Evolutionary conservation across 1,284 basidiomycete species (phyloP), one percentile per base, ranked within the genome.

Genomic region (Trichosporon sp.): DNA sequence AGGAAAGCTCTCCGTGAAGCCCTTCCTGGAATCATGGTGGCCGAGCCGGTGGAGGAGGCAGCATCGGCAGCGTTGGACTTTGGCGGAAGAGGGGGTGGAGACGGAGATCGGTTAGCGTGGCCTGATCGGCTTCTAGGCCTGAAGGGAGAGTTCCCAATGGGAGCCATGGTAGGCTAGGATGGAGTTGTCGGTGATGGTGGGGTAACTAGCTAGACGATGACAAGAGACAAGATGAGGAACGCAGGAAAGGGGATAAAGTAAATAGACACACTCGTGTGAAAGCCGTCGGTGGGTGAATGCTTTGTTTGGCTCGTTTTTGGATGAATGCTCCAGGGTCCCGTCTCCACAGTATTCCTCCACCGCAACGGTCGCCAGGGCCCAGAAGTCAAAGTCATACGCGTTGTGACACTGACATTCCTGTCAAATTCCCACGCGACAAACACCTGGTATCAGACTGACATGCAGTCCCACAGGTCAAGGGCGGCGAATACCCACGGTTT

Each of bases 1-100:
- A 81, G 73, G 59, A 83, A 81, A 0, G 83, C 81, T 59, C 83
- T 75, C 19, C 76, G 71, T 80, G 77, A 3, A 51, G 21, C 2
- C 76, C 80, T 7, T 76, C 68, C 2, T 77, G 77, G 4, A n/a
- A 21, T 31, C 64, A 40, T 43, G 38, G 19, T 10, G 38, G 19
- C 64, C 21, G 64, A 35, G 38, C 64, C 38, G 70, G 68, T 14
- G 74, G 70, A 10, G 78, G 79, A 21, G 76, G 76, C 43, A 40
- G 21, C 40, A 40, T 64, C 40, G 71, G 37, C 12, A 16, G 19
- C 26, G 54, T 51, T 56, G 63, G 59, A 46, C 16, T 71, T 74
- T 26, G 73, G 71, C 1, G 69, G 71, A 32, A 72, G 56, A 8
- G 69, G 73, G 0, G 69, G 70, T 2, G 70, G 71, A 2, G 68